A percentile compares a stretch with the other conserved stretches of the same genome.
phyloP scores from a whole-genome alignment of 805 yeast species.

The Saccharomyces kudriavzevii region DNA sequence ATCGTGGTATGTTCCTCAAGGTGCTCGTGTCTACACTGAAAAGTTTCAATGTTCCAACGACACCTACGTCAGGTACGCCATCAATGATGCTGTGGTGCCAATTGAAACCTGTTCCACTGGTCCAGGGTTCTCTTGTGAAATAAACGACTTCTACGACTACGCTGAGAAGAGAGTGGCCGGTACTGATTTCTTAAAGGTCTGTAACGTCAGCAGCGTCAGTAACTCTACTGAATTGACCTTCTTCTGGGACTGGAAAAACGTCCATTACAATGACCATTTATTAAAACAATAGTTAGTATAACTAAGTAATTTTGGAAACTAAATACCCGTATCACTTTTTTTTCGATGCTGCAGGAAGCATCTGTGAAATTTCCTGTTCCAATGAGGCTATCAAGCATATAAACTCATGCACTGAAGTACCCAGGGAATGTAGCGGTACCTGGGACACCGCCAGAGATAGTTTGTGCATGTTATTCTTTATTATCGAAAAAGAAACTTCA shows the following conservation, averaged over 20 bases:
- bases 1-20: slow-evolving; percentile 49
- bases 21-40: slow-evolving; percentile 46
- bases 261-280: background rate
- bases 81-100: slow-evolving; percentile 51
- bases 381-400: no score
- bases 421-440: no score
- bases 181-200: slow-evolving; percentile 27
- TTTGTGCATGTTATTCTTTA: no score
- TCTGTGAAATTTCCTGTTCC: no score
- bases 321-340: background rate
- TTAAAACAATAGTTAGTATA: background rate
- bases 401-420: no score
- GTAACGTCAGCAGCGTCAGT: slow-evolving; percentile 19
- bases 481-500: no score
- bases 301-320: background rate
- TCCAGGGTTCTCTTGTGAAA: slow-evolving; percentile 45
- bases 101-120: slow-evolving; percentile 41
- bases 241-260: slow-evolving; percentile 9
- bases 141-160: slow-evolving; percentile 29
- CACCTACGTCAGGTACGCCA: slow-evolving; percentile 39
- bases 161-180: slow-evolving; percentile 28
- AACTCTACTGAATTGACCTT: slow-evolving; percentile 16
- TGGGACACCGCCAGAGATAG: no score
- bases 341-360: no score
- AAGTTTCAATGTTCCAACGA: slow-evolving; percentile 36